phyloP scores from a whole-genome alignment of 331 rosid genomes.

The Arachis monticola region DNA sequence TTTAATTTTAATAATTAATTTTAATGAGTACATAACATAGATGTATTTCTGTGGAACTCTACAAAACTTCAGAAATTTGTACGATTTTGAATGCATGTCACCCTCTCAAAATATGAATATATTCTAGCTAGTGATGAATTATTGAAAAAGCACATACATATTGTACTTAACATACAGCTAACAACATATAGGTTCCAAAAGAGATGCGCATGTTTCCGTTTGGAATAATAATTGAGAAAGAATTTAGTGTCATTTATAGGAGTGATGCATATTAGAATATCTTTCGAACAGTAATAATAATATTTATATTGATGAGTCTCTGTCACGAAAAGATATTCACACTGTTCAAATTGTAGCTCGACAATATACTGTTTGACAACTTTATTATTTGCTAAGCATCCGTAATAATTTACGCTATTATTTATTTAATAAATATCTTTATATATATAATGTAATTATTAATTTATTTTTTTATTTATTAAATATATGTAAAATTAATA shows the following conservation, averaged over 20 bases:
- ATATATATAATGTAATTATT: too few relatives aligned
- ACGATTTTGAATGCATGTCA: conserved; percentile 33
- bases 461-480: too few relatives aligned
- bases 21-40: not conserved
- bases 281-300: conserved; percentile 3
- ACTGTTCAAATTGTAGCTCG: not conserved
- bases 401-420: not conserved
- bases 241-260: not conserved
- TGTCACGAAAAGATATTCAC: not conserved
- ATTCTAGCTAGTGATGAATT: conserved; percentile 27
- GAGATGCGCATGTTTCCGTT: conserved; percentile 30
- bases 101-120: conserved; percentile 38
- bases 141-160: conserved; percentile 26
- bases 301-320: conserved; percentile 9
- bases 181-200: conserved; percentile 32
- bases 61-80: conserved; percentile 31
- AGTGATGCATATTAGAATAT: not conserved
- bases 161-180: conserved; percentile 10
- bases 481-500: too few relatives aligned
- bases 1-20: too few relatives aligned
- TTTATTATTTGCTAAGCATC: too few relatives aligned
- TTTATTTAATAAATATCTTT: too few relatives aligned
- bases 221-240: conserved; percentile 30
- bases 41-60: conserved; percentile 18
- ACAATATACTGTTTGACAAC: conserved; percentile 21